Percentiles rank a stretch among this genome's conserved stretches.
Conservation (phyloP, 208 protist genomes). For the Dictyostelium gargantuum region DNA sequence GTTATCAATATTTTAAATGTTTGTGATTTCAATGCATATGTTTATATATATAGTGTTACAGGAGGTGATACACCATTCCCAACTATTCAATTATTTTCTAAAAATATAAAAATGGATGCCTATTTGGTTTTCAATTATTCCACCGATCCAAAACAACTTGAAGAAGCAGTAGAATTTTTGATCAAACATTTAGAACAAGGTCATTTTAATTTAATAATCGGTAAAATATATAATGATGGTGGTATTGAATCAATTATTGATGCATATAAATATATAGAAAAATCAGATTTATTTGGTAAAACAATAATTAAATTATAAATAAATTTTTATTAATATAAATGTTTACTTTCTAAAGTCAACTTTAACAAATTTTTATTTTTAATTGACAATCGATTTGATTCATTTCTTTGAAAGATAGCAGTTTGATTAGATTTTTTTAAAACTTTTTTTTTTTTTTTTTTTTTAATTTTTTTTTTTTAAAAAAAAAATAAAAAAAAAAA, state of each 20-base stretch:
- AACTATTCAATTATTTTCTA: background rate
- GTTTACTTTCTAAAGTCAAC: no score
- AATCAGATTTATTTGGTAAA: background rate
- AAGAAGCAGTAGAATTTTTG: background rate
- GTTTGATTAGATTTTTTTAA: no score
- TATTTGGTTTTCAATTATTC: background rate
- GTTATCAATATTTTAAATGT: background rate
- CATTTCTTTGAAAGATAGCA: no score
- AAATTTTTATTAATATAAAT: no score
- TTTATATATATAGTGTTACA: background rate
- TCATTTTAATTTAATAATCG: background rate
- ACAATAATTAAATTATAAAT: background rate
- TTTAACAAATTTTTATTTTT: no score
- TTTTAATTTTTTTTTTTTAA: no score
- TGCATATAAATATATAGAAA: background rate
- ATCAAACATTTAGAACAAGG: background rate
- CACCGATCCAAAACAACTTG: background rate
- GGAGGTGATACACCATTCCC: background rate
- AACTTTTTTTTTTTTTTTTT: no score
- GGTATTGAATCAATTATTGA: background rate
- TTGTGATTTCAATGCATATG: background rate
- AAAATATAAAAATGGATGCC: background rate
- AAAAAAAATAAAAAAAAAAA: no score
- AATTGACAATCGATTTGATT: no score
- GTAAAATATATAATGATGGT: conserved; percentile 3